Percentiles rank a stretch among this genome's conserved stretches.
phyloP scores from a whole-genome alignment of 2,329 filamentous ascomycete genomes.

The Talaromyces sp. region DNA sequence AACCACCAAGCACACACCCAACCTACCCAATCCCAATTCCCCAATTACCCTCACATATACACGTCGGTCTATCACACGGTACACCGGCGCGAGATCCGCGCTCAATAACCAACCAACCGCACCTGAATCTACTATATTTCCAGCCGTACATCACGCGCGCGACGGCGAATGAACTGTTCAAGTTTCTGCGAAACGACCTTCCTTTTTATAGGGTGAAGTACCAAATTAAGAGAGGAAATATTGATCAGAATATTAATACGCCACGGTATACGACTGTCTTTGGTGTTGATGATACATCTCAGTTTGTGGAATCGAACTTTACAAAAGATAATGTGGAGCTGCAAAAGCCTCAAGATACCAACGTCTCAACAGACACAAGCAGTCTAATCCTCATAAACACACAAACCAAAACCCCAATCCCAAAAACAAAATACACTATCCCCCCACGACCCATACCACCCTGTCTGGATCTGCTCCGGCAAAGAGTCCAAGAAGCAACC shows the following conservation, averaged over 20 bases:
- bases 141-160: conserved; percentile 68
- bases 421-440: conserved; percentile 58
- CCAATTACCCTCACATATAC: conserved; percentile 49
- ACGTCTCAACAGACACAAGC: background rate
- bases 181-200: conserved; percentile 70
- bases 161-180: conserved; percentile 63
- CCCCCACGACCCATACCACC: conserved; percentile 70
- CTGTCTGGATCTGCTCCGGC: conserved; percentile 67
- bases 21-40: conserved; percentile 59
- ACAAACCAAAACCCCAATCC: conserved; percentile 43
- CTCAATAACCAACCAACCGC: conserved; percentile 65
- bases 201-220: conserved; percentile 78
- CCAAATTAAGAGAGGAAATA: conserved; percentile 66
- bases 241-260: conserved; percentile 65
- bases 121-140: conserved; percentile 75
- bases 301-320: conserved; percentile 46
- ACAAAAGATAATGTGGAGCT: no score
- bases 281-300: conserved; percentile 65
- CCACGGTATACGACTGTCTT: conserved; percentile 66
- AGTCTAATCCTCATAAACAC: conserved; percentile 43
- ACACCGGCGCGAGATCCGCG: conserved; percentile 57
- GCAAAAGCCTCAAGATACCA: background rate
- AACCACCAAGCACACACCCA: conserved; percentile 44
- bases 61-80: conserved; percentile 22
- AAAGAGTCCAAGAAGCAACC: conserved; percentile 66